Percentiles rank a stretch among this genome's conserved stretches.
phyloP scores from a whole-genome alignment of 2,329 filamentous ascomycete genomes.

The Pestalotiopsis sp. region DNA sequence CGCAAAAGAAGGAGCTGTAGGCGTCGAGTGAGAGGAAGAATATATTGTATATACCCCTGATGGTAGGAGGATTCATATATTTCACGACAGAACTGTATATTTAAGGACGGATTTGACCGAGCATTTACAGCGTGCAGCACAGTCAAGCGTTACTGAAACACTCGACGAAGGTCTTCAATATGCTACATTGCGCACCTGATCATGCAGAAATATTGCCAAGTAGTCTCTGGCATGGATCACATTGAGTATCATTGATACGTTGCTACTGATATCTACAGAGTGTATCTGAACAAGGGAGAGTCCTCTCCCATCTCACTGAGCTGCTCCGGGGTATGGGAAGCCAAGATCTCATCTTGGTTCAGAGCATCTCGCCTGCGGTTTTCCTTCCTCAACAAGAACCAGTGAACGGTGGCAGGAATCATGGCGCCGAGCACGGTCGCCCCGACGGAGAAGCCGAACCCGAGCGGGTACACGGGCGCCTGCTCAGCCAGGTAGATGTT shows the following conservation, averaged over 20 bases:
- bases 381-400: slow-evolving; percentile 14
- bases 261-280: slow-evolving; percentile 14
- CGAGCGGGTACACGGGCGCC: slow-evolving; percentile 22
- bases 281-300: slow-evolving; percentile 20
- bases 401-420: slow-evolving; percentile 16
- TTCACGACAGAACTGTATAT: not conserved
- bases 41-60: not conserved
- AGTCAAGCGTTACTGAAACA: not conserved
- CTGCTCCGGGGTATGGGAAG: slow-evolving; percentile 12
- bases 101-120: not conserved
- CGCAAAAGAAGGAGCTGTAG: slow-evolving; percentile 32
- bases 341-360: slow-evolving; percentile 9
- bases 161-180: not conserved
- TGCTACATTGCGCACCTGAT: not conserved
- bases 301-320: slow-evolving; percentile 19
- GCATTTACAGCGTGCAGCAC: not conserved
- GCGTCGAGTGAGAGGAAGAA: not conserved
- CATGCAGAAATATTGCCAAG: not conserved
- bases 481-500: slow-evolving; percentile 24
- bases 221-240: not conserved
- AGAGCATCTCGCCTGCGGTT: slow-evolving; percentile 18
- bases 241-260: not conserved
- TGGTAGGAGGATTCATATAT: not conserved
- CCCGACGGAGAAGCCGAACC: slow-evolving; percentile 22
- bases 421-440: slow-evolving; percentile 19